phyloP scores from a whole-genome alignment of 2,329 filamentous ascomycete species.

The Achaetomium macrosporum region DNA sequence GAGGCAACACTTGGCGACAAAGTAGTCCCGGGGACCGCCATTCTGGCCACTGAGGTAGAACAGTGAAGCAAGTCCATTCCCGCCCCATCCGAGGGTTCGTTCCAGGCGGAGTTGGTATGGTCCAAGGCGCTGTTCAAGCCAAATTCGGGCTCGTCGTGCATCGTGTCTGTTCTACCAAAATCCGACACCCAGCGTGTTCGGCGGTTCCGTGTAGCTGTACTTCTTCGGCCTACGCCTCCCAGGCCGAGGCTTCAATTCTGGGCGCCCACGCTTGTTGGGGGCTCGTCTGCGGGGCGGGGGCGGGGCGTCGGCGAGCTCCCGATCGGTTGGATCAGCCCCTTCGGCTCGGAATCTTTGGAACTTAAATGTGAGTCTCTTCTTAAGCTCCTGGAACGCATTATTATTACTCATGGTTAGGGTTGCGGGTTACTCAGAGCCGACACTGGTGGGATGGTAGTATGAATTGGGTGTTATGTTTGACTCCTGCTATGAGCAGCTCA shows the following conservation, averaged over 20 bases:
- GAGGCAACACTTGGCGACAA: neutral
- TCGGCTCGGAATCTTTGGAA: too few relatives aligned
- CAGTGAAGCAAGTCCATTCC: neutral
- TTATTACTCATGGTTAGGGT: too few relatives aligned
- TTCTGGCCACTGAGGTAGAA: neutral
- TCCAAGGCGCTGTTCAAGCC: neutral
- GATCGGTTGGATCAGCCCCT: too few relatives aligned
- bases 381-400: too few relatives aligned
- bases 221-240: neutral
- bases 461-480: too few relatives aligned
- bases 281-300: too few relatives aligned
- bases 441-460: too few relatives aligned
- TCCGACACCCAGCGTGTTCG: neutral
- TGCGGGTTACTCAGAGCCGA: too few relatives aligned
- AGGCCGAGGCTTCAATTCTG: neutral
- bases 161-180: neutral
- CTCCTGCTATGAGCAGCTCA: too few relatives aligned
- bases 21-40: neutral
- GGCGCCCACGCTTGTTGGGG: neutral
- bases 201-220: neutral
- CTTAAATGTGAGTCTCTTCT: too few relatives aligned
- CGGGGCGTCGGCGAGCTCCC: too few relatives aligned
- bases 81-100: slow-evolving; percentile 2
- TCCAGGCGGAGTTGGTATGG: neutral
- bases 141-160: neutral